Base-by-base conservation (phyloP, 768 basidiomycete species). In the Xerocomus spinulosus region DNA sequence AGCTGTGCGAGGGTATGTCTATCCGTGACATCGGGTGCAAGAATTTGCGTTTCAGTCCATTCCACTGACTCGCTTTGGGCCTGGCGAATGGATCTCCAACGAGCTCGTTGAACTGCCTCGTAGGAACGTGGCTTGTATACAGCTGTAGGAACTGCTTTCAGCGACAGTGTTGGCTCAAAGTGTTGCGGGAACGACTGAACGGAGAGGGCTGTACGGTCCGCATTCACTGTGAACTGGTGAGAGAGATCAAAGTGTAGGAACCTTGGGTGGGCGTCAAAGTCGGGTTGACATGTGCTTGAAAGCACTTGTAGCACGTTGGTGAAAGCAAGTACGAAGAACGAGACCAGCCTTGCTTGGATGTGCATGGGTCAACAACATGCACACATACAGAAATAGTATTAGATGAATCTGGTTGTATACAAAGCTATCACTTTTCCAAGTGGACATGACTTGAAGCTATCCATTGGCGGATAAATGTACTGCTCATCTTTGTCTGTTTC, bases 401-500 rank as follows among this genome's bases (percentile, higher is more conserved):
- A n/a, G n/a, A n/a, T 28, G 26, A 10, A 28, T 6, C 26, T 5
- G 26, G 26, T 28, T 28, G 26, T 5, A 28, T 28, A 28, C 26
- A 10, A 6, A 28, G 26, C n/a, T n/a, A n/a, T n/a, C n/a, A n/a
- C n/a, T n/a, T n/a, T 13, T 42, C 7, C 9, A 44, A 26, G 40
- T 39, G 41, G 21, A 33, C 12, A 10, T n/a, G 39, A 13, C 44
- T 60, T n/a, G 60, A 57, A 45, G 48, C 81, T 51, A 99, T 85
- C 92, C 93, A 95, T 54, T 85, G 75, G 35, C 96, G 75, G 55
- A 99, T 95, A 51, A 78, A 88, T 7, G 93, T 95, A 61, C 92
- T 96, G 63, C 96, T 92, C 79, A 98, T 83, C 74, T 99, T 99
- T 24, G 83, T 78, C 54, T 79, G 75, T 62, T 84, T 85, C 49